These are phyloP conservation scores for Glycine tomentella DNA, from an alignment of 306 rosid species.

Conservation along the genomic window DNA sequence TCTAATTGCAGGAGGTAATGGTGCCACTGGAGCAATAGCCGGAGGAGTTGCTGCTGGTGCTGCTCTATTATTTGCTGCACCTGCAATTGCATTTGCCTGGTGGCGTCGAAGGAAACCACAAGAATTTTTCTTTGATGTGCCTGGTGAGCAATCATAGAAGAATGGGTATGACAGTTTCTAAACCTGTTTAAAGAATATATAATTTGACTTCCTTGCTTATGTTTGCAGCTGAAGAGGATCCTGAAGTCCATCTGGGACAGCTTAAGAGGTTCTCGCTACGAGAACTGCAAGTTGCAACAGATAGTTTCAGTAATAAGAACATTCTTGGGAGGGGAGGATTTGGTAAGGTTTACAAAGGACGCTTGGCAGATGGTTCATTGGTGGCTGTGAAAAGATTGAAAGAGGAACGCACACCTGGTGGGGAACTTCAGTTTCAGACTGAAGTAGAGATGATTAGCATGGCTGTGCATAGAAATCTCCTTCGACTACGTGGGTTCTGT, in stretches of 20 bases:
- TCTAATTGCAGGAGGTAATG: constrained; percentile 70
- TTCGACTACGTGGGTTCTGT: constrained; percentile 92
- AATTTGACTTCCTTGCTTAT: constrained; percentile 33
- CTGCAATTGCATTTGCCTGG: constrained; percentile 99
- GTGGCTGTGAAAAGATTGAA: constrained; percentile 97
- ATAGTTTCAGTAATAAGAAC: constrained; percentile 95
- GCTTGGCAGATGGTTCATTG: constrained; percentile 88
- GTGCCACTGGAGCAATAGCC: constrained; percentile 97
- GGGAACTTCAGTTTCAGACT: constrained; percentile 99
- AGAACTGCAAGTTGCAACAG: constrained; percentile 95
- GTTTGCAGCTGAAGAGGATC: constrained; percentile 97
- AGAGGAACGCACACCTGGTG: constrained; percentile 99
- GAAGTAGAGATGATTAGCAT: constrained; percentile 99
- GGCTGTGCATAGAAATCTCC: constrained; percentile 99
- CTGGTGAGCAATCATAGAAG: constrained; percentile 64
- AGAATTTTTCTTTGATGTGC: constrained; percentile 97
- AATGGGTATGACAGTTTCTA: constrained; percentile 20
- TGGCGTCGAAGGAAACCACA: constrained; percentile 99
- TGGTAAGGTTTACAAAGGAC: constrained; percentile 98
- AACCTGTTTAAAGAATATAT: constrained; percentile 34
- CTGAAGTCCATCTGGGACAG: constrained; percentile 98
- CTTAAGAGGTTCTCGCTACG: constrained; percentile 95
- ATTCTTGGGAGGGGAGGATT: constrained; percentile 98
- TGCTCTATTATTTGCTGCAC: constrained; percentile 95
- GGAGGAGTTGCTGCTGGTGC: constrained; percentile 99